Conservation (phyloP, 192 early-diverging fungal genomes). For the Martensiomyces pterosporus region DNA sequence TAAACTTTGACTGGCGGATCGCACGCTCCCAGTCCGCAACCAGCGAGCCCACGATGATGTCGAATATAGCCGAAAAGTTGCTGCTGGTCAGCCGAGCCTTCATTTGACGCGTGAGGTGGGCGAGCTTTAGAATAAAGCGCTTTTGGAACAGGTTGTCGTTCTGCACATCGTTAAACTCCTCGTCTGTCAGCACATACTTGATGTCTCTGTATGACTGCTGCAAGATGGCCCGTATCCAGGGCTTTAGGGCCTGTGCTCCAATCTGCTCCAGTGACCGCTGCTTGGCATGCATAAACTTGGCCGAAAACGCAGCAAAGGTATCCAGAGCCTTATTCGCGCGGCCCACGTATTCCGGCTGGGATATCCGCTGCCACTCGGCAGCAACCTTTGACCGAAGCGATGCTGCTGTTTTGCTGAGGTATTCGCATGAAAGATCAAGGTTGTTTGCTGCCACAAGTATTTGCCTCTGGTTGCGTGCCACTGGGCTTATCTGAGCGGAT, state of each 20-base stretch:
- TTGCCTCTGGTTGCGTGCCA: constrained; percentile 25
- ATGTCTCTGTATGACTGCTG: constrained; percentile 79
- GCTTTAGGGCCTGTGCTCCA: constrained; percentile 72
- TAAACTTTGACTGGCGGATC: constrained; percentile 82
- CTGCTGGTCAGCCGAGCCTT: constrained; percentile 58
- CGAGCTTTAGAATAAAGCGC: constrained; percentile 72
- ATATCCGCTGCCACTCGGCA: constrained; percentile 41
- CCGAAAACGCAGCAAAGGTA: constrained; percentile 24
- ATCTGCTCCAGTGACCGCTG: constrained; percentile 71
- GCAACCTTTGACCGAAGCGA: constrained; percentile 60
- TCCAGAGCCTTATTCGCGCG: constrained; percentile 23
- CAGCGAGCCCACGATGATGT: constrained; percentile 63
- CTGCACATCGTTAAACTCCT: constrained; percentile 84
- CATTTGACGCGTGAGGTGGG: constrained; percentile 33
- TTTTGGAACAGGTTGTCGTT: constrained; percentile 79
- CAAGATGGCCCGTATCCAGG: constrained; percentile 71
- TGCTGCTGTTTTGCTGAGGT: constrained; percentile 68
- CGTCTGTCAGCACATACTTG: constrained; percentile 86
- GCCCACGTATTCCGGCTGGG: constrained; percentile 1
- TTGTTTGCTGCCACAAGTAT: constrained; percentile 77
- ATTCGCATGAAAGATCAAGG: constrained; percentile 76
- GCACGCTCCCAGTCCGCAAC: constrained; percentile 83
- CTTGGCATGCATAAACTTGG: constrained; percentile 52
- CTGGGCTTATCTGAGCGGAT: constrained; percentile 1
- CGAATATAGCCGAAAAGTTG: constrained; percentile 68